Conservation (phyloP, 352 stramenopile genomes). For the Phytopythium oedochilum region DNA sequence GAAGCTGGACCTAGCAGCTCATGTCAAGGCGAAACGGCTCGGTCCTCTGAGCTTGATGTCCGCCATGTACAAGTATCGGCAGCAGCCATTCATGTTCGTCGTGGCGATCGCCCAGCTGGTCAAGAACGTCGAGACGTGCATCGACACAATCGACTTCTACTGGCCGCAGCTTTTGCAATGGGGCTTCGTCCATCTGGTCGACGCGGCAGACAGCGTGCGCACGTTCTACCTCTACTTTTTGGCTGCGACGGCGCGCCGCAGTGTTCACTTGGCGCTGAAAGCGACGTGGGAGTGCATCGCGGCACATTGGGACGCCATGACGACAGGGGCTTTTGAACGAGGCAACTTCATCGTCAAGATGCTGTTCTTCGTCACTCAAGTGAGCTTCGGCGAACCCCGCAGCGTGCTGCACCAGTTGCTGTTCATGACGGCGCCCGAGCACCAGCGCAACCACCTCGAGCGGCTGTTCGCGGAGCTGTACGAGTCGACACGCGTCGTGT, state of each 20-base stretch:
- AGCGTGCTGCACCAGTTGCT: conserved; percentile 40
- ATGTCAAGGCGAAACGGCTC: conserved; percentile 35
- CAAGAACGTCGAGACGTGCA: conserved; percentile 46
- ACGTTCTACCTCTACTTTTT: conserved; percentile 66
- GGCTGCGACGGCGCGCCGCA: conserved; percentile 40
- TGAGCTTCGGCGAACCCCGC: conserved; percentile 45
- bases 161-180: conserved; percentile 70
- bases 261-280: conserved; percentile 49
- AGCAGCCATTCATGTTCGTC: conserved; percentile 68
- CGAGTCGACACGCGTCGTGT: conserved; percentile 28
- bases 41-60: conserved; percentile 49
- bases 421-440: conserved; percentile 30
- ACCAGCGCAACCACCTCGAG: conserved; percentile 42
- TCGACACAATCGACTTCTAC: conserved; percentile 62
- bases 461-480: conserved; percentile 32
- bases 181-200: conserved; percentile 40
- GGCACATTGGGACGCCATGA: conserved; percentile 57
- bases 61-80: conserved; percentile 61
- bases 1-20: conserved; percentile 31
- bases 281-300: conserved; percentile 64
- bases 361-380: conserved; percentile 58
- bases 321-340: conserved; percentile 28
- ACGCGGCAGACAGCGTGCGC: conserved; percentile 47
- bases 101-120: conserved; percentile 57
- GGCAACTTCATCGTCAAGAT: conserved; percentile 49